Percentiles rank a stretch among this genome's conserved stretches.
Evolutionary conservation across 2,329 filamentous ascomycete species (phyloP).

Genomic region (Phaeosphaeria sp.): DNA sequence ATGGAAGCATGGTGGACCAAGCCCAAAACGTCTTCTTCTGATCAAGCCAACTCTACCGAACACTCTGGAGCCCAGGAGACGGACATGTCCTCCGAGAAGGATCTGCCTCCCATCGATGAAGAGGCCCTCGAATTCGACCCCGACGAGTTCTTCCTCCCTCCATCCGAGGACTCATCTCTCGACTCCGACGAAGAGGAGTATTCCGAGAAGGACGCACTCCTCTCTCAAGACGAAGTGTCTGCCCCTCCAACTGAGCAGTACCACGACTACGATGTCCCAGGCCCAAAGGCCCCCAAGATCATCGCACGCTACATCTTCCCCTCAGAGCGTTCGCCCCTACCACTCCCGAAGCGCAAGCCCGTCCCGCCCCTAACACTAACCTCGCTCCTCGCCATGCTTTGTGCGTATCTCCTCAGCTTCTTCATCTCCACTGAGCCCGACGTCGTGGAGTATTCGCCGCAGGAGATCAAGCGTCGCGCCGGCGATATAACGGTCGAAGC

Average conservation of each 20-base stretch:
- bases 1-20: neutral
- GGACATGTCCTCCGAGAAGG: neutral
- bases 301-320: neutral
- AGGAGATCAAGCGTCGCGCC: neutral
- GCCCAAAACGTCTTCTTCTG: neutral
- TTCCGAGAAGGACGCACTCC: neutral
- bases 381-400: neutral
- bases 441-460: conserved; percentile 3
- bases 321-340: neutral
- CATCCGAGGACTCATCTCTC: neutral
- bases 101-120: neutral
- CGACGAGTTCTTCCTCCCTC: neutral
- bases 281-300: neutral
- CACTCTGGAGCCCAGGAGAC: too few relatives aligned
- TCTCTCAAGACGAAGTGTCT: neutral
- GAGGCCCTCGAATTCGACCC: neutral
- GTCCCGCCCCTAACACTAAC: neutral
- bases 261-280: neutral
- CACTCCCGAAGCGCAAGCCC: neutral
- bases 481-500: neutral
- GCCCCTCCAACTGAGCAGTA: neutral
- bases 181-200: neutral
- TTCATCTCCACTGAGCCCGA: neutral
- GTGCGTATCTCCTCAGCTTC: neutral
- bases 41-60: too few relatives aligned